A percentile compares a stretch with the other conserved stretches of the same genome.
Evolutionary conservation across 2,329 filamentous ascomycete species (phyloP).

Genomic region (Pseudogymnoascus pannorum): DNA sequence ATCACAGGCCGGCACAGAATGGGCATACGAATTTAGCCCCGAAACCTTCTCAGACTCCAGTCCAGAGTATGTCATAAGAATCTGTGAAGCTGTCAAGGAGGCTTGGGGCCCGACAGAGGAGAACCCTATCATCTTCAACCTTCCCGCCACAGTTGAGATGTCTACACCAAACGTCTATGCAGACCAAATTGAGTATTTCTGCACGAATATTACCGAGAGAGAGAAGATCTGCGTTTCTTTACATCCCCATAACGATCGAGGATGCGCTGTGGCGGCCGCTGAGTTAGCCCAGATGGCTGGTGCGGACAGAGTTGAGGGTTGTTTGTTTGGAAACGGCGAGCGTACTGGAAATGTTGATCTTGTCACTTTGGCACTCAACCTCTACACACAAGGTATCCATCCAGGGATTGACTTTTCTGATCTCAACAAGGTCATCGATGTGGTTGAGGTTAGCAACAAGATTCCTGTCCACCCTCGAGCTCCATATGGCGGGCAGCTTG

Average conservation of each 20-base stretch:
- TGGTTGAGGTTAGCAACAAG: constrained; percentile 89
- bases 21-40: constrained; percentile 77
- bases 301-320: constrained; percentile 88
- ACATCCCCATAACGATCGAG: constrained; percentile 91
- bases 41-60: constrained; percentile 88
- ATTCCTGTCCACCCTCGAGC: constrained; percentile 85
- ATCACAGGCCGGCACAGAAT: constrained; percentile 49
- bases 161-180: constrained; percentile 91
- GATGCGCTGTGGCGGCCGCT: constrained; percentile 80
- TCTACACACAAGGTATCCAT: constrained; percentile 87
- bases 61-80: constrained; percentile 71
- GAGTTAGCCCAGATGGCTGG: constrained; percentile 96
- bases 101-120: constrained; percentile 80
- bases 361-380: constrained; percentile 83
- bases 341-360: constrained; percentile 92
- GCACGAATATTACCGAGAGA: constrained; percentile 71
- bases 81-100: constrained; percentile 89
- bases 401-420: constrained; percentile 88
- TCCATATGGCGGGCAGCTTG: constrained; percentile 83
- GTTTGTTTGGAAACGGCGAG: constrained; percentile 91
- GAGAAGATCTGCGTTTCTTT: constrained; percentile 85
- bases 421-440: constrained; percentile 75
- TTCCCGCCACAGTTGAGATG: constrained; percentile 94
- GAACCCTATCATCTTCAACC: constrained; percentile 89
- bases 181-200: constrained; percentile 95